These are phyloP conservation scores for Ostreobium quekettii DNA, from an alignment of 139 green algal species.

Conservation along the genomic window DNA sequence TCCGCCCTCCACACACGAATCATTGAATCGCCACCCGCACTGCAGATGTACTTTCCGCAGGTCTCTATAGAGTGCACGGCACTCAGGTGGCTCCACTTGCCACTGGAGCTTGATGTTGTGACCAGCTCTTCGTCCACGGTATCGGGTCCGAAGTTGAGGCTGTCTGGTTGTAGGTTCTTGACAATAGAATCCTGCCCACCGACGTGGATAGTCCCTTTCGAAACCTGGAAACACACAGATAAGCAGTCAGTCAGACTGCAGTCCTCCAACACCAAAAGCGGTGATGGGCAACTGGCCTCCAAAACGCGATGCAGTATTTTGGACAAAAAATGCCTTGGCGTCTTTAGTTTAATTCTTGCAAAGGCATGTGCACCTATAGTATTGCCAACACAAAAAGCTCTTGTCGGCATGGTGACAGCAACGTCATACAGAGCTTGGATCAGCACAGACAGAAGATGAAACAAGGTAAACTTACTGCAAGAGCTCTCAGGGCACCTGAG, in stretches of 20 bases:
- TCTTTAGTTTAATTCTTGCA: no score
- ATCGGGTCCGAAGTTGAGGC: neutral
- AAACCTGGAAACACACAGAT: no score
- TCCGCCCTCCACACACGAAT: constrained; percentile 58
- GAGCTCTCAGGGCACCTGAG: neutral
- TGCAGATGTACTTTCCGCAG: constrained; percentile 42
- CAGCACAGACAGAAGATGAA: constrained; percentile 9
- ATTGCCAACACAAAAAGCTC: no score
- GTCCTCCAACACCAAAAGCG: no score
- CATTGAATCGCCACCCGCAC: constrained; percentile 46
- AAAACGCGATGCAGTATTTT: no score
- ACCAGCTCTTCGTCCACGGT: neutral
- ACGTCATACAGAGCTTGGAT: no score
- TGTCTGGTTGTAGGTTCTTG: neutral
- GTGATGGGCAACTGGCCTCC: no score
- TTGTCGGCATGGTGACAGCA: no score
- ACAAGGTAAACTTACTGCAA: constrained; percentile 9
- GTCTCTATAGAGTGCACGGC: constrained; percentile 55
- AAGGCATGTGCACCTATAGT: no score
- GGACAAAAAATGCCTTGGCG: no score
- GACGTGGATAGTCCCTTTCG: constrained; percentile 29
- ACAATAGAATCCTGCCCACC: constrained; percentile 34
- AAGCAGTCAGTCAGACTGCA: no score
- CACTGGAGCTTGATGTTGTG: no score
- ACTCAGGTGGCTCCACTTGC: constrained; percentile 40